phyloP scores from a whole-genome alignment of 2,329 filamentous ascomycete genomes.

The Botrytis deweyae region DNA sequence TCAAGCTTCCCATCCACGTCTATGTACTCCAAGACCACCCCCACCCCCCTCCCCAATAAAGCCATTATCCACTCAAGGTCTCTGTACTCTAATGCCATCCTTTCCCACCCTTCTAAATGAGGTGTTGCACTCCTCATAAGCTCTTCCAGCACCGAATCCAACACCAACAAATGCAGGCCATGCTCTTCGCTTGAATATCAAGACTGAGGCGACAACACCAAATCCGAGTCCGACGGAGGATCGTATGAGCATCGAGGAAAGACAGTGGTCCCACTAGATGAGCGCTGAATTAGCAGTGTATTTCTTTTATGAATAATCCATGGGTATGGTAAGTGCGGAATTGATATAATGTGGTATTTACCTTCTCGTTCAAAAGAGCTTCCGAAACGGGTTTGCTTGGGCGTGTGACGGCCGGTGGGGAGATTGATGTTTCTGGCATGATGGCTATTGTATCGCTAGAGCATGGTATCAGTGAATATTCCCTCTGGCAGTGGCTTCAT shows the following conservation, averaged over 20 bases:
- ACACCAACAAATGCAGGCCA: constrained; percentile 96
- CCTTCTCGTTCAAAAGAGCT: constrained; percentile 98
- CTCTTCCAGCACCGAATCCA: constrained; percentile 92
- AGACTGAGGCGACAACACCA: constrained; percentile 96
- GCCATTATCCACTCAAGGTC: constrained; percentile 32
- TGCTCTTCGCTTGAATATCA: constrained; percentile 95
- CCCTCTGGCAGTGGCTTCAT: constrained; percentile 12
- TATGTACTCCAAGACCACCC: constrained; percentile 10
- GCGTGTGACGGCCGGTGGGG: constrained; percentile 60
- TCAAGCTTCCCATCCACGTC: constrained; percentile 16
- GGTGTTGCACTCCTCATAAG: constrained; percentile 94
- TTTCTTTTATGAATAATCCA: constrained; percentile 4
- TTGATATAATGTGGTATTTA: constrained; percentile 42
- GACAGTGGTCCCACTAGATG: constrained; percentile 91
- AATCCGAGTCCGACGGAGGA: constrained; percentile 94
- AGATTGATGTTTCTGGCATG: constrained; percentile 38
- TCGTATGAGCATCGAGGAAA: constrained; percentile 96
- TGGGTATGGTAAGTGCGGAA: too few species aligned
- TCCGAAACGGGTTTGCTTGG: constrained; percentile 84
- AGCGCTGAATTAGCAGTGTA: constrained; percentile 17
- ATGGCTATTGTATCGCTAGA: constrained; percentile 15
- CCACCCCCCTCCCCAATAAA: constrained; percentile 16
- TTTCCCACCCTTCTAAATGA: constrained; percentile 38
- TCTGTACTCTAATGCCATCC: constrained; percentile 36
- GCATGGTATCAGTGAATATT: constrained; percentile 11